Conservation (phyloP, 345 rosid species). For the Gossypium ekmanianum region DNA sequence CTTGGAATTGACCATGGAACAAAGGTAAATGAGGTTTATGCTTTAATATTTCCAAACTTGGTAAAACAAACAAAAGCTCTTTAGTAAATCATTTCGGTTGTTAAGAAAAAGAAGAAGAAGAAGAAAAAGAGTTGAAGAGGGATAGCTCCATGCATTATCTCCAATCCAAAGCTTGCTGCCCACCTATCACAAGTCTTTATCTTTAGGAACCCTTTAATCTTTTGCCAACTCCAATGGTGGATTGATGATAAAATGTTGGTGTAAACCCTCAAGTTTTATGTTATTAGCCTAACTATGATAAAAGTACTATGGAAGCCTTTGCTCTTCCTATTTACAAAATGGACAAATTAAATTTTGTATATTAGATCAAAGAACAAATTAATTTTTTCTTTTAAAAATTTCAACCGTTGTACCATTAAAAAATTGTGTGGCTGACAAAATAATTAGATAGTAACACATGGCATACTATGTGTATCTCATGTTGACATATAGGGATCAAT, state of each 20-base stretch:
- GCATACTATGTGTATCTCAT: no score
- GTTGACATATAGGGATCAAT: no score
- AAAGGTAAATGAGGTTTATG: neutral
- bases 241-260: conserved; percentile 4
- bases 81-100: neutral
- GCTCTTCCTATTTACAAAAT: no score
- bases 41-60: neutral
- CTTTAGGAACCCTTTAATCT: neutral
- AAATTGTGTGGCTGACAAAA: no score
- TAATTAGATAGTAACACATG: no score
- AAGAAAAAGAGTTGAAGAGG: neutral
- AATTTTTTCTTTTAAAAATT: no score
- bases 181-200: conserved; percentile 21
- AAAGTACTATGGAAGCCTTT: no score
- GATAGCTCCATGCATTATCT: neutral
- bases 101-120: no score
- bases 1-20: conserved; percentile 2
- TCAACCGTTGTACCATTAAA: no score
- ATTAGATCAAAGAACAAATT: no score
- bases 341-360: no score
- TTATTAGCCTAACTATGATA: neutral
- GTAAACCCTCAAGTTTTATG: conserved; percentile 6
- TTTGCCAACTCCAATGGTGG: neutral
- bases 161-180: neutral
- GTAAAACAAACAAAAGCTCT: conserved; percentile 1